Evolutionary conservation across 495 filamentous ascomycete species (phyloP).

Genomic region (Thermothielavioides terrestris): DNA sequence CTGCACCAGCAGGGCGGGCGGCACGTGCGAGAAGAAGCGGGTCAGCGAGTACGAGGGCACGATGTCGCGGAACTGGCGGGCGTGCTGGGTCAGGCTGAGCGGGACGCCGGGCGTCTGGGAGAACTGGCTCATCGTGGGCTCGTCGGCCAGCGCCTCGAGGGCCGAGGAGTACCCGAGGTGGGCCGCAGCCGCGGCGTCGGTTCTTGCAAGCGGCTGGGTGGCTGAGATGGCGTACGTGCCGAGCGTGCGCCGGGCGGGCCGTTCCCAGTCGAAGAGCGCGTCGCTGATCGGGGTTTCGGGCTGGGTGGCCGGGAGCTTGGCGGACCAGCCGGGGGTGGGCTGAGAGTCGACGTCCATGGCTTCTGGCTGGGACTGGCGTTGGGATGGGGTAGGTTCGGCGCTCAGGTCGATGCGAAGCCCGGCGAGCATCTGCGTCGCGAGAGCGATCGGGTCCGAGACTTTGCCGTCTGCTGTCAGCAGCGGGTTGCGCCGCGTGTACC

Average conservation of each 20-base stretch:
- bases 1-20: slow-evolving; percentile 67
- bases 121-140: slow-evolving; percentile 91
- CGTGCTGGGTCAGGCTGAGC: slow-evolving; percentile 73
- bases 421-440: slow-evolving; percentile 91
- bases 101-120: slow-evolving; percentile 71
- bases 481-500: slow-evolving; percentile 81
- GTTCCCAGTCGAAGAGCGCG: slow-evolving; percentile 70
- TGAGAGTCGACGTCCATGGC: slow-evolving; percentile 54
- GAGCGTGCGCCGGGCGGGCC: slow-evolving; percentile 38
- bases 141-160: slow-evolving; percentile 64
- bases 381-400: slow-evolving; percentile 51
- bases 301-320: slow-evolving; percentile 58
- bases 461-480: slow-evolving; percentile 65
- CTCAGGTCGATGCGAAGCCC: slow-evolving; percentile 85
- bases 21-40: slow-evolving; percentile 81
- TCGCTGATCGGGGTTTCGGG: slow-evolving; percentile 65
- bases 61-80: slow-evolving; percentile 81
- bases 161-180: slow-evolving; percentile 19
- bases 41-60: slow-evolving; percentile 70
- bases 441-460: slow-evolving; percentile 66
- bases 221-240: slow-evolving; percentile 47
- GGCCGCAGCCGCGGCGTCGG: slow-evolving; percentile 13
- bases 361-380: slow-evolving; percentile 29
- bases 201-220: slow-evolving; percentile 40
- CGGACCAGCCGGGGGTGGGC: slow-evolving; percentile 14